These are phyloP conservation scores for Scheffersomyces quercinus DNA, from an alignment of 1,139 yeast genomes.

Conservation along the genomic window DNA sequence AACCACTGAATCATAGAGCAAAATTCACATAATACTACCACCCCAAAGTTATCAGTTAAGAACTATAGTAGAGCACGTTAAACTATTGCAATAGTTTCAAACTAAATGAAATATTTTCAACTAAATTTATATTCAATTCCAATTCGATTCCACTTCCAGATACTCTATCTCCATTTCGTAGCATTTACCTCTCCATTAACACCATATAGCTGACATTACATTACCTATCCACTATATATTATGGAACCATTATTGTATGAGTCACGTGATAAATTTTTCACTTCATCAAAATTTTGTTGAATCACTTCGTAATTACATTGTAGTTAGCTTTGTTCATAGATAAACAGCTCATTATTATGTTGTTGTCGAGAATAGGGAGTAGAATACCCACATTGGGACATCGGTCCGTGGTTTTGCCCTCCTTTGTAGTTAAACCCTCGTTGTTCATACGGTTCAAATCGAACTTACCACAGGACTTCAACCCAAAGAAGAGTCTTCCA, in stretches of 20 bases:
- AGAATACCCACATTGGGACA: not conserved
- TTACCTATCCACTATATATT: not conserved
- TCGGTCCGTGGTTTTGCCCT: not conserved
- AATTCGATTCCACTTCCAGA: too few species aligned
- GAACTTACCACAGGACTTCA: constrained; percentile 26
- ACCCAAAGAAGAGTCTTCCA: constrained; percentile 32
- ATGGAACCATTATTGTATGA: not conserved
- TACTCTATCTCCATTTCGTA: too few species aligned
- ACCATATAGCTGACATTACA: not conserved
- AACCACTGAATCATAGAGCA: too few species aligned
- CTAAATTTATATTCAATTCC: too few species aligned
- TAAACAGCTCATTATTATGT: not conserved
- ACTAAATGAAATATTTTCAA: too few species aligned
- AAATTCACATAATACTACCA: too few species aligned
- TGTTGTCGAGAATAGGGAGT: not conserved
- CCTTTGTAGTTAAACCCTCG: constrained; percentile 2
- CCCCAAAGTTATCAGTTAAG: too few species aligned
- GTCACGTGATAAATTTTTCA: not conserved
- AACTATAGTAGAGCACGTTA: too few species aligned
- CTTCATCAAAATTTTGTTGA: not conserved
- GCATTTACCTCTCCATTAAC: not conserved
- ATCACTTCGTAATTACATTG: too few species aligned
- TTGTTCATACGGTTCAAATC: constrained; percentile 21
- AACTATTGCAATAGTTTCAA: too few species aligned
- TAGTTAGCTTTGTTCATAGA: too few species aligned